A percentile compares a stretch with the other conserved stretches of the same genome.
Conservation (phyloP, 2,329 filamentous ascomycete species). For the Cercospora sojina region DNA sequence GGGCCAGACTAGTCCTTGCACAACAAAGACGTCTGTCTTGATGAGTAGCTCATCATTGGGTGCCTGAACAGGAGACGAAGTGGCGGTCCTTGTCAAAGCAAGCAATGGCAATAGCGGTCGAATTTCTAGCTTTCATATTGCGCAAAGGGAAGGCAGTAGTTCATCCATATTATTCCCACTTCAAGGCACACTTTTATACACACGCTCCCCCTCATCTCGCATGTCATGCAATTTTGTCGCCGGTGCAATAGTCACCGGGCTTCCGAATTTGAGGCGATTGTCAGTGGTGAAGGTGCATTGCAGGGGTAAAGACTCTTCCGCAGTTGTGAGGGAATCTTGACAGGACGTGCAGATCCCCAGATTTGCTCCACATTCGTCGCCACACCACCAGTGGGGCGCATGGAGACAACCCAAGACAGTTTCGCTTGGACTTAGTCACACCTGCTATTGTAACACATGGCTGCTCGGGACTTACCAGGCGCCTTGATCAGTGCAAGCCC, state of each 20-base stretch:
- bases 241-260: not conserved
- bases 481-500: not conserved
- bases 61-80: not conserved
- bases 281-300: not conserved
- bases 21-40: slow-evolving; percentile 14
- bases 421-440: not conserved
- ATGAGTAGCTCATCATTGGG: slow-evolving; percentile 1
- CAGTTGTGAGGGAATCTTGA: not conserved
- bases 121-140: not conserved
- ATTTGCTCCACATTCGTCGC: not conserved
- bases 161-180: not conserved
- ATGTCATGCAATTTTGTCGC: not conserved
- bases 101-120: not conserved
- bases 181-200: not conserved
- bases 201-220: not conserved
- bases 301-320: not conserved
- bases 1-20: slow-evolving; percentile 19
- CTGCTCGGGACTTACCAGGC: not conserved
- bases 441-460: not conserved
- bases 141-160: not conserved
- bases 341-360: not conserved
- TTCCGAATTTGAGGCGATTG: not conserved
- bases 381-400: not conserved
- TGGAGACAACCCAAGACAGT: not conserved
- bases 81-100: not conserved